phyloP scores from a whole-genome alignment of 2,329 filamentous ascomycete genomes.

The Simplicillium aogashimaense region DNA sequence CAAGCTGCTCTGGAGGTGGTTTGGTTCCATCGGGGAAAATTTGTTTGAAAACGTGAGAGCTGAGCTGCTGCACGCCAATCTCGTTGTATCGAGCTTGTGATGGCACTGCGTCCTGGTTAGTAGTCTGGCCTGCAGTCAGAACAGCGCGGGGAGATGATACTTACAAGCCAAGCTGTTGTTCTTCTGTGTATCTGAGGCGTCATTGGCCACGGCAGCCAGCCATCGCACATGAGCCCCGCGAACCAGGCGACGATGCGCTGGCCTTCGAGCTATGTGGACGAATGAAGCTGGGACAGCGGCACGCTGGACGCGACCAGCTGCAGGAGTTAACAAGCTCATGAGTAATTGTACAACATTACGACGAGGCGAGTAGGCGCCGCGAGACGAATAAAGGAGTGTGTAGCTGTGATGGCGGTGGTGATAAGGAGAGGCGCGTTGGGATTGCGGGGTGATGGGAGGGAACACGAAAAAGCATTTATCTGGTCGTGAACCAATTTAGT shows the following conservation, averaged over 20 bases:
- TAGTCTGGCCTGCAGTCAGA: not conserved
- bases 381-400: too few species aligned
- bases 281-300: slow-evolving; percentile 30
- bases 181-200: slow-evolving; percentile 6
- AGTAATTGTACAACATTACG: not conserved
- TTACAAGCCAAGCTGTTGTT: slow-evolving; percentile 27
- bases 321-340: slow-evolving; percentile 17
- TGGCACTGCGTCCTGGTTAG: slow-evolving; percentile 23
- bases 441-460: too few species aligned
- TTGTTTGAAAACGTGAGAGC: slow-evolving; percentile 70
- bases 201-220: slow-evolving; percentile 26
- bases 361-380: too few species aligned
- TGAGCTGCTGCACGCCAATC: slow-evolving; percentile 90
- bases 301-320: slow-evolving; percentile 27
- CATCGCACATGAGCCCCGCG: slow-evolving; percentile 31
- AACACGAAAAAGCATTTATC: too few species aligned
- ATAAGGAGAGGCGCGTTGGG: too few species aligned
- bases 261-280: slow-evolving; percentile 39
- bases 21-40: slow-evolving; percentile 56
- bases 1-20: slow-evolving; percentile 58
- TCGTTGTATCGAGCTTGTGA: slow-evolving; percentile 72
- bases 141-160: slow-evolving; percentile 9
- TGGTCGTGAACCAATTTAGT: too few species aligned
- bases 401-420: too few species aligned
- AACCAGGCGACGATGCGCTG: slow-evolving; percentile 26